phyloP scores from a whole-genome alignment of 140 eudicot species.

The Stevia rebaudiana region DNA sequence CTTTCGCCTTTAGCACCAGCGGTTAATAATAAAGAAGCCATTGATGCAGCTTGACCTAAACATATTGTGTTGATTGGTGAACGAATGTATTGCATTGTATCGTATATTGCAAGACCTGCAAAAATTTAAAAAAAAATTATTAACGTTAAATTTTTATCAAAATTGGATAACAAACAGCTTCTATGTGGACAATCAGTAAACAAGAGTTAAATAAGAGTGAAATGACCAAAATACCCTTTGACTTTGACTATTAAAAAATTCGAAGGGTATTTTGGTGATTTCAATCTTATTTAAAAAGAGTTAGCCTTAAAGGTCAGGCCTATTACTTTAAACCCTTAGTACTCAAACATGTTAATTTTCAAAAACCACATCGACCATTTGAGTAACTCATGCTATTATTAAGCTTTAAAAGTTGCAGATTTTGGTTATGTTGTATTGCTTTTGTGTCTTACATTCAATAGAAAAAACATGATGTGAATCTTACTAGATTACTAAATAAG shows the following conservation, averaged over 20 bases:
- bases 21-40: slow-evolving; percentile 36
- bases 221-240: no score
- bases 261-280: no score
- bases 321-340: no score
- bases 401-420: neutral
- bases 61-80: slow-evolving; percentile 62
- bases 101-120: slow-evolving; percentile 84
- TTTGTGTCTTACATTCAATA: neutral
- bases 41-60: slow-evolving; percentile 42
- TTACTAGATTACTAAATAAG: neutral
- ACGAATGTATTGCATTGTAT: slow-evolving; percentile 82
- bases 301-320: no score
- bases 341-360: no score
- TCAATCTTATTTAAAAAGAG: no score
- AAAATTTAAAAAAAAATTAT: neutral
- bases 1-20: slow-evolving; percentile 48
- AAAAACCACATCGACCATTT: no score
- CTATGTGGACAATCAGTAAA: neutral
- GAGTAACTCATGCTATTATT: no score
- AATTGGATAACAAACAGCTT: neutral
- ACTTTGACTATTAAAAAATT: no score
- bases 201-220: no score
- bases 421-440: neutral
- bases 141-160: neutral
- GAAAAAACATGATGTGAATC: neutral